These are phyloP conservation scores for Pyrus communis DNA, from an alignment of 306 rosid genomes.

Conservation along the genomic window DNA sequence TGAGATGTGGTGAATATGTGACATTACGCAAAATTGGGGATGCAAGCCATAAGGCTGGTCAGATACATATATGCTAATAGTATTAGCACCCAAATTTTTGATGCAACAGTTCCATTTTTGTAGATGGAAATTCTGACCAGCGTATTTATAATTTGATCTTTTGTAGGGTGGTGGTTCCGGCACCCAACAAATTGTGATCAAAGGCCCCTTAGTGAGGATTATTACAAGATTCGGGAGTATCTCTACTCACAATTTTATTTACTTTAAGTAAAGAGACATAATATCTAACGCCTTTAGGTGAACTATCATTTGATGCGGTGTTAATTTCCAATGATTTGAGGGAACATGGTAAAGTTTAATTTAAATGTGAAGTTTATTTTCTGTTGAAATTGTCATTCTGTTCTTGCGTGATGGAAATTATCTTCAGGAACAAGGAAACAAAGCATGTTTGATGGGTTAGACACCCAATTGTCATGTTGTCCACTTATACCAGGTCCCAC, in stretches of 20 bases:
- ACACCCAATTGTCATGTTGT: too few species aligned
- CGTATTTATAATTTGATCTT: background rate
- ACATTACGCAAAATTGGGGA: constrained; percentile 89
- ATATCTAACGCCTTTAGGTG: background rate
- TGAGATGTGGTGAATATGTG: constrained; percentile 91
- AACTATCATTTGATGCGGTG: background rate
- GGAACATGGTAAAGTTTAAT: background rate
- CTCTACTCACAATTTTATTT: constrained; percentile 77
- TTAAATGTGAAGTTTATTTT: background rate
- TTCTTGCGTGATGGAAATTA: too few species aligned
- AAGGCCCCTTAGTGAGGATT: constrained; percentile 88
- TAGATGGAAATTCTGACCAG: constrained; percentile 12
- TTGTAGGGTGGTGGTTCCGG: constrained; percentile 83
- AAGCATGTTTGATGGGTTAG: too few species aligned
- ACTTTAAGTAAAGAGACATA: constrained; percentile 28
- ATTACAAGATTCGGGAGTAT: constrained; percentile 71
- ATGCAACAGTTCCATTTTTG: background rate
- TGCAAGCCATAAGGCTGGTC: constrained; percentile 75
- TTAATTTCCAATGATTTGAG: too few species aligned
- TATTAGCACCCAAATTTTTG: background rate
- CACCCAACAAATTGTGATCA: constrained; percentile 79
- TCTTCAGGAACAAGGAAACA: too few species aligned
- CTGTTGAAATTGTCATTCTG: too few species aligned
- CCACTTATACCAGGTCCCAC: too few species aligned
- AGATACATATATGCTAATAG: background rate